A percentile compares a stretch with the other conserved stretches of the same genome.
Conservation (phyloP, 179 eudicot species). For the Beta macrorhiza region DNA sequence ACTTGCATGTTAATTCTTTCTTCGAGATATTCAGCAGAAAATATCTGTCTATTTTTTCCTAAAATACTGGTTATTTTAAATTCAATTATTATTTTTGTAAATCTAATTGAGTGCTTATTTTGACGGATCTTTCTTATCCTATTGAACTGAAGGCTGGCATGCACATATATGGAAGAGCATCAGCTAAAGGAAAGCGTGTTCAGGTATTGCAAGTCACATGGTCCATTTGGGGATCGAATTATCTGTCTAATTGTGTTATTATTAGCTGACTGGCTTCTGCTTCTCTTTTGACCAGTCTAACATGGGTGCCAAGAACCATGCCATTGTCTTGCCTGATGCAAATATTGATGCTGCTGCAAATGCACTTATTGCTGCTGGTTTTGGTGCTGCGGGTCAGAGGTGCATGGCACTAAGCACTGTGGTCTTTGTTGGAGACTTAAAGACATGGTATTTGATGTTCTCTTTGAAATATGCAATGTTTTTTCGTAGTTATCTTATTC, state of each 20-base stretch:
- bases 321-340: constrained; percentile 94
- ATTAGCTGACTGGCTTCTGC: constrained; percentile 16
- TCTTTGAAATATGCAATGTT: neutral
- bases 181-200: constrained; percentile 97
- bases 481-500: neutral
- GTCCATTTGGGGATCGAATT: constrained; percentile 1
- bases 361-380: constrained; percentile 95
- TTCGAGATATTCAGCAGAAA: neutral
- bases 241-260: neutral
- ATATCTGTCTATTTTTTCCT: neutral
- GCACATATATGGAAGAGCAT: constrained; percentile 87
- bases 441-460: constrained; percentile 57
- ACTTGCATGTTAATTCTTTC: neutral
- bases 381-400: constrained; percentile 99
- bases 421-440: constrained; percentile 87
- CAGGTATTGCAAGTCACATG: constrained; percentile 54
- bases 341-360: constrained; percentile 73
- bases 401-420: constrained; percentile 99
- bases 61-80: neutral
- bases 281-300: constrained; percentile 58
- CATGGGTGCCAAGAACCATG: constrained; percentile 99
- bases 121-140: neutral
- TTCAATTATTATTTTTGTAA: neutral
- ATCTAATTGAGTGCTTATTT: neutral
- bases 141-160: constrained; percentile 68